Evolutionary conservation across 306 rosid genomes (phyloP), one percentile per base, ranked within the genome.

Genomic region (Castanopsis chinensis): DNA sequence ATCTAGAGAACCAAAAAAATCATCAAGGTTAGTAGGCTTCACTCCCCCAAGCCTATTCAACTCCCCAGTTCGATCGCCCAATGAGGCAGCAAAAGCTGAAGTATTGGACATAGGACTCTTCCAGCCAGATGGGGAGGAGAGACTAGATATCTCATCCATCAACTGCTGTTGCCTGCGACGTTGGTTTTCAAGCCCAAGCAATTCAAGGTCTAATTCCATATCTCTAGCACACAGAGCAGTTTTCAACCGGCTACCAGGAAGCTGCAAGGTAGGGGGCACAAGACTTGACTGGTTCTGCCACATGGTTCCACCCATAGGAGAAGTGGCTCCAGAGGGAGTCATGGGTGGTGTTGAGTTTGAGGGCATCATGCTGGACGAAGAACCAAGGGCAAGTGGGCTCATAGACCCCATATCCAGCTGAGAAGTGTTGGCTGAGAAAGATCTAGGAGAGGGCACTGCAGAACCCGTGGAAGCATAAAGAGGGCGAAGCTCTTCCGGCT

Each of bases 391-490:
- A 55, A 85, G 88, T 37, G 88, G 75, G 69, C 81, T 87, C 57
- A 90, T 76, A 3, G 93, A 82, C 49, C 85, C 88, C 85, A 88
- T 90, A 74, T 88, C 94, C 58, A 88, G 70, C 2, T 87, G 65
- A 53, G 88, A 63, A 55, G 83, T 51, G 74, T 43, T 41, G 4
- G 86, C 74, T 3, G 86, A 81, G 72, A 64, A 87, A 23, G 93
- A 88, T 76, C 88, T 86, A 0, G 97, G 96, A 25, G 98, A 94
- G 80, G 92, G 96, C 58, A 94, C 88, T 52, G 94, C 97, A 20
- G 97, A 94, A 74, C 98, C 98, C 0, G 97, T 92, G 6, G 94
- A 90, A 41, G 96, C 87, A 76, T 92, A 94, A 85, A 94, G 72
- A 1, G 98, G 98, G 12, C 98, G 97, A 49, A 94, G 94, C 82